A percentile compares a stretch with the other conserved stretches of the same genome.
Evolutionary conservation across 441 rosid genomes (phyloP).

Genomic region (Erodium moschatum): DNA sequence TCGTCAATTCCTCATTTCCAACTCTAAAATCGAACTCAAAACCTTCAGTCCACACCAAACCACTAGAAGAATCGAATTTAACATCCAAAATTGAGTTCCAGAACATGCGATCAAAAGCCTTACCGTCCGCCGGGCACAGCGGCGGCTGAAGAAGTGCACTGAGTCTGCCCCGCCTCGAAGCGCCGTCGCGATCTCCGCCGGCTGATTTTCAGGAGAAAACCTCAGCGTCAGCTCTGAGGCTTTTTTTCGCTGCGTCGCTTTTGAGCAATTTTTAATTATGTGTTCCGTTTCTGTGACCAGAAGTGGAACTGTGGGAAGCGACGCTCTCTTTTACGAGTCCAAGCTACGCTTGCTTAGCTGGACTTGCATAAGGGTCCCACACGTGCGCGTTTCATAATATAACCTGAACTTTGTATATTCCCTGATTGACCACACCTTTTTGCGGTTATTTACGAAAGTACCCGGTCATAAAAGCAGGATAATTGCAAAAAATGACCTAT

Average conservation of each 20-base stretch:
- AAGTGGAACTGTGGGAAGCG: constrained; percentile 1
- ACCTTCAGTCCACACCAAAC: neutral
- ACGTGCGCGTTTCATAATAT: neutral
- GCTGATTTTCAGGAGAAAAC: neutral
- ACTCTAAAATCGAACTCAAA: neutral
- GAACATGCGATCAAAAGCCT: neutral
- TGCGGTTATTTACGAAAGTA: neutral
- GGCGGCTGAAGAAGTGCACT: neutral
- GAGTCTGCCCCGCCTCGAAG: neutral
- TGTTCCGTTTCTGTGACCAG: neutral
- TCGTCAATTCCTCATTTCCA: constrained; percentile 12
- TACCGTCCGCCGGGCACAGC: neutral
- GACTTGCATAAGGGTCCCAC: neutral
- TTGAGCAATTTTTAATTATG: neutral
- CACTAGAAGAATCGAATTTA: neutral
- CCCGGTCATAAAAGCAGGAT: too few relatives aligned
- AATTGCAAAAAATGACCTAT: too few relatives aligned
- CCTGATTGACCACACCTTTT: neutral
- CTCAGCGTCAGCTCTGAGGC: too few relatives aligned
- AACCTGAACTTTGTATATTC: neutral
- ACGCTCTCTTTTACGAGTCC: constrained; percentile 3
- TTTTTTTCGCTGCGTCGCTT: neutral
- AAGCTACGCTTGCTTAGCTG: constrained; percentile 10
- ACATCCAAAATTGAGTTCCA: neutral
- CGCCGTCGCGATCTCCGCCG: neutral